Base-by-base conservation (phyloP, 768 basidiomycete species). In the Tylopilus rubrobrunneus region DNA sequence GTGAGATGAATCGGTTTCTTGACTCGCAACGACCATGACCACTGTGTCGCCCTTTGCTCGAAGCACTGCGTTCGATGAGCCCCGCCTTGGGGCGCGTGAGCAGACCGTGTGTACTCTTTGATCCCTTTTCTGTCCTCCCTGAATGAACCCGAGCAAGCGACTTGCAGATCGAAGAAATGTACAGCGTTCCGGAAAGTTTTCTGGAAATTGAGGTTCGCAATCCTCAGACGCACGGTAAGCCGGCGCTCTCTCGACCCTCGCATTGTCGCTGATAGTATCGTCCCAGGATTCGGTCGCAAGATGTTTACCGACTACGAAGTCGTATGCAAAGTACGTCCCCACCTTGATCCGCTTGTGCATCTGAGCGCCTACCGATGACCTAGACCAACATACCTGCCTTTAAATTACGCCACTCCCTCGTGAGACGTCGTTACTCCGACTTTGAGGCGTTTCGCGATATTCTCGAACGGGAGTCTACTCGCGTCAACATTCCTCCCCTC, bases 251-350 rank as follows among this genome's bases (percentile, higher is more conserved):
- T 19, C 40, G 4, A 6, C 14, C 28, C 28, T 3, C 9, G 42
- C 27, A 28, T 27, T 4, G 12, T 45, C 37, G 19, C 29, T 49
- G 10, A 58, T 31, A 25, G 25, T n/a, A 5, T 28, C 29, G 33
- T 36, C 25, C 48, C 1, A 67, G 94, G 94, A 29, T 93, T 95
- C 64, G 96, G 97, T 28, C 79, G 97, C 63, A 98, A 98, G 80
- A 96, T 96, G 95, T 99, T 91, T 73, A 99, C 97, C 40, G 96
- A 98, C 78, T 98, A 98, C 66, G 97, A 99, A 75, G 87, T 99
- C 53, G 87, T 98, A 43, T 97, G 93, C 81, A 94, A 94, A 84
- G 95, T 90, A 53, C 65, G 57, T 33, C 9, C 23, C 43, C 48
- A 36, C 7, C 11, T 39, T 40, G 42, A 41, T 34, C 46, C 34